A percentile compares a stretch with the other conserved stretches of the same genome.
phyloP scores from a whole-genome alignment of 106 monocot species.

The Apostasia shenzhenica region DNA sequence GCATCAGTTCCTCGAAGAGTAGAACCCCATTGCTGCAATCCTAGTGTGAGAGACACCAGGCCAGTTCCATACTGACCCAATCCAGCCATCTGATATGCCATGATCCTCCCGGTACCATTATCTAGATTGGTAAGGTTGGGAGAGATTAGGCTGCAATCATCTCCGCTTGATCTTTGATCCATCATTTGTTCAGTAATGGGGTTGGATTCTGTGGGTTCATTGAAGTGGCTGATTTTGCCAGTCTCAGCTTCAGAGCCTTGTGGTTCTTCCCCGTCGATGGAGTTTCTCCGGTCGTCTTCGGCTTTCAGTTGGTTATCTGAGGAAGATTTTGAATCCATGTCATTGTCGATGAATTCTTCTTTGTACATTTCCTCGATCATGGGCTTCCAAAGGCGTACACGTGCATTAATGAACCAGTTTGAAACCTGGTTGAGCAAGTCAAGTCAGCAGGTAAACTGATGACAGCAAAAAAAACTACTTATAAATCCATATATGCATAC shows the following conservation, averaged over 20 bases:
- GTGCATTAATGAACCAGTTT: constrained; percentile 21
- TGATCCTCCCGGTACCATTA: constrained; percentile 6
- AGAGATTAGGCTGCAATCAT: background rate
- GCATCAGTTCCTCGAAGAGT: constrained; percentile 2
- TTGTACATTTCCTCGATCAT: constrained; percentile 20
- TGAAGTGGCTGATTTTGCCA: background rate
- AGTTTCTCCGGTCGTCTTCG: background rate
- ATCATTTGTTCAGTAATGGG: background rate
- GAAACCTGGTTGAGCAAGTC: constrained; percentile 8
- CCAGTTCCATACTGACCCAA: constrained; percentile 6
- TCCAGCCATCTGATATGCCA: constrained; percentile 7
- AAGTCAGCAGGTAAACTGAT: too few species aligned
- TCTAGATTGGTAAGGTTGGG: background rate
- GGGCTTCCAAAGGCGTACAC: constrained; percentile 20
- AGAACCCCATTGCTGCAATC: background rate
- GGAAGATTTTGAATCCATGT: constrained; percentile 5
- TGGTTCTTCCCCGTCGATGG: background rate
- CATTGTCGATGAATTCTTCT: constrained; percentile 7
- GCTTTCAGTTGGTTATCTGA: background rate
- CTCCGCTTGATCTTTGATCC: background rate
- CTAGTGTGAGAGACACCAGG: constrained; percentile 3
- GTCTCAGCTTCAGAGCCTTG: constrained; percentile 2
- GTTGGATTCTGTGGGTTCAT: constrained; percentile 2
- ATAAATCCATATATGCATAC: too few species aligned
- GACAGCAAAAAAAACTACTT: too few species aligned